phyloP scores from a whole-genome alignment of 768 basidiomycete species.

The Pleurotus platypus region DNA sequence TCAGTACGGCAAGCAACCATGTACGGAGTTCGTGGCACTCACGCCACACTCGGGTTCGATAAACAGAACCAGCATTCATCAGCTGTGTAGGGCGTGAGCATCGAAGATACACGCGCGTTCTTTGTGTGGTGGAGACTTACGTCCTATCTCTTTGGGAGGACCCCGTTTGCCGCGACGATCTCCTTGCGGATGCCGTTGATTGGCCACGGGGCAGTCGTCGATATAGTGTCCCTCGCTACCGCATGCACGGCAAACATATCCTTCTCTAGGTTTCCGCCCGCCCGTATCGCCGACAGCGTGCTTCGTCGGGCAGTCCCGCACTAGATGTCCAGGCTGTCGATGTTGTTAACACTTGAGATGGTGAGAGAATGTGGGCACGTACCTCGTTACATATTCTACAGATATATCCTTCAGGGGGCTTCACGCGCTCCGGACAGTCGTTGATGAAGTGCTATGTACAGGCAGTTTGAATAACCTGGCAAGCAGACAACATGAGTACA shows the following conservation, averaged over 20 bases:
- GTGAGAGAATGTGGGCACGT: slow-evolving; percentile 14
- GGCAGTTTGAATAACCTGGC: slow-evolving; percentile 3
- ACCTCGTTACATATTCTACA: slow-evolving; percentile 84
- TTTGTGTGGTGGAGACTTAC: slow-evolving; percentile 39
- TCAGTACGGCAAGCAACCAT: not conserved
- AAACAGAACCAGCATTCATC: slow-evolving; percentile 99
- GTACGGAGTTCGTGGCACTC: slow-evolving; percentile 23
- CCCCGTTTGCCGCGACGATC: slow-evolving; percentile 44
- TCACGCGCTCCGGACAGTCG: slow-evolving; percentile 69
- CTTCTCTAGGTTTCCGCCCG: slow-evolving; percentile 75
- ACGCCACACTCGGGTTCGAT: slow-evolving; percentile 90
- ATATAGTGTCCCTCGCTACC: slow-evolving; percentile 84
- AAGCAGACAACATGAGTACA: slow-evolving; percentile 12
- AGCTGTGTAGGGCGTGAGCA: slow-evolving; percentile 39
- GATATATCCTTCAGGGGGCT: slow-evolving; percentile 80
- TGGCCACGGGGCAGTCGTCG: slow-evolving; percentile 79
- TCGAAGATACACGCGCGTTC: not conserved
- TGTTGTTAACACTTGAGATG: too few relatives aligned
- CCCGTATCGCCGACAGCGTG: slow-evolving; percentile 80
- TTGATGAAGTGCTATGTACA: slow-evolving; percentile 65
- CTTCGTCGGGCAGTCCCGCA: slow-evolving; percentile 85
- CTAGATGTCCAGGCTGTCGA: slow-evolving; percentile 71
- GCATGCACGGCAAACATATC: slow-evolving; percentile 91
- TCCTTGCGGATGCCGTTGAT: slow-evolving; percentile 38
- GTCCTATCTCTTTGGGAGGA: slow-evolving; percentile 75